Base-by-base conservation (phyloP, 2,329 filamentous ascomycete species). In the Leptographium flavum region DNA sequence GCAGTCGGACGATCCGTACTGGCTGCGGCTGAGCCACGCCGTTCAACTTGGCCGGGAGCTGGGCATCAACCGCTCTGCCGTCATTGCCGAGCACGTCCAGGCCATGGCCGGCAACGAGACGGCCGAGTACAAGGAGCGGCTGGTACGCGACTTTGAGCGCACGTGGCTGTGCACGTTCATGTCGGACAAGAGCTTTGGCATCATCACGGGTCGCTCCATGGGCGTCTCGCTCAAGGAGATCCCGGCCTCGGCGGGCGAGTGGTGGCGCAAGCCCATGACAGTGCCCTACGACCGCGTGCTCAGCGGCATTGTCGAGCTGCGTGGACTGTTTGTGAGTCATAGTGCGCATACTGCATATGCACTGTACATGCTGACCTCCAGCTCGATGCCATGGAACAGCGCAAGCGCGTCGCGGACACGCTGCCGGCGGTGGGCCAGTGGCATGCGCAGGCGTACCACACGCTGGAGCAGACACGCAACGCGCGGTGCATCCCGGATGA, bases 1-100 rank as follows among this genome's bases (percentile, higher is more conserved):
- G 10, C 53, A 52, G 35, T 45, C 49, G 1, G 53, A 54, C 39
- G 54, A 56, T 21, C 52, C 53, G 2, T 55, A 52, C 43, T 56
- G 54, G 54, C 47, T 56, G 11, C 53, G 52, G 7, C 44, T 56
- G 5, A 54, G 53, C 30, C 53, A 56, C 39, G 52, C 54, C 11
- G 50, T 52, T 1, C 53, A 54, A 40, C 47, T 56, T 6, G 53
- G 50, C 11, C 47, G 52, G 17, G 54, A 56, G 19, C 47, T 56
- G 4, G 52, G 53, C 13, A 55, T 55, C 28, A 42, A 54, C 45
- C 47, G 48, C 1, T 50, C 50, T 3, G 45, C 47, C 4, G 42
- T 42, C n/a, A 50, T 56, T 14, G 41, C 36, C 23, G 49, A 54
- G 31, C 52, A 54, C 15, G 50, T 54, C 45, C 47, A 51, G 11